Conservation (phyloP, 2,329 filamentous ascomycete genomes). For the Neoscytalidium dimidiatum region DNA sequence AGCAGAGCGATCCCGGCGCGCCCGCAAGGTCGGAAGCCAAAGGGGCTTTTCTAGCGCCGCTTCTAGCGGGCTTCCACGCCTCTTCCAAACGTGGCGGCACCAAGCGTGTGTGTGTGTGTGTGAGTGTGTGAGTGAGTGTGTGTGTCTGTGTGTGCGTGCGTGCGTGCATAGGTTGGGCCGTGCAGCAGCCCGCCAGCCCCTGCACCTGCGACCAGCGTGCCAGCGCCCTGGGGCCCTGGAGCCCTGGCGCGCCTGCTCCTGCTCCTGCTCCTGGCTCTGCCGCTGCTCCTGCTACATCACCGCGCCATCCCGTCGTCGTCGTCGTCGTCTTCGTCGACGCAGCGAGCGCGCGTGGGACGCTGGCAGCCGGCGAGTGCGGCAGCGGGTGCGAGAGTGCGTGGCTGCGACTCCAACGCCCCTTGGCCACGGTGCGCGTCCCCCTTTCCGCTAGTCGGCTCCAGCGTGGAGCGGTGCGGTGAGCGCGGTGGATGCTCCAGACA, state of each 20-base stretch:
- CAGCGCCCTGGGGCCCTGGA: conserved; percentile 23
- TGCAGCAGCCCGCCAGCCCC: conserved; percentile 15
- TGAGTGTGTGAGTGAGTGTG: too few species aligned
- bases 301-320: not conserved
- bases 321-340: conserved; percentile 1
- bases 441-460: conserved; percentile 14
- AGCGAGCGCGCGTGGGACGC: not conserved
- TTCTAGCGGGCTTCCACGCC: conserved; percentile 27
- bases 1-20: conserved; percentile 23
- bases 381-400: conserved; percentile 3
- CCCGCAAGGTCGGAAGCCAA: conserved; percentile 1
- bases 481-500: conserved; percentile 26
- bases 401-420: conserved; percentile 3
- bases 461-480: conserved; percentile 20
- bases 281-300: conserved; percentile 5
- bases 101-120: too few species aligned
- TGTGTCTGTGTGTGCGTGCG: too few species aligned
- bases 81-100: conserved; percentile 22
- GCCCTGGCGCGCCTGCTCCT: too few species aligned
- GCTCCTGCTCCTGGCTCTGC: too few species aligned
- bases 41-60: conserved; percentile 21
- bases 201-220: conserved; percentile 17
- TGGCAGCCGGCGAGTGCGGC: not conserved
- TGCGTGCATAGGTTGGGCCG: conserved; percentile 11
- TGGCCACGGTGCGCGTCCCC: conserved; percentile 3